Conservation (phyloP, 371 early-diverging fungal genomes). For the Blyttiomyces sp. region DNA sequence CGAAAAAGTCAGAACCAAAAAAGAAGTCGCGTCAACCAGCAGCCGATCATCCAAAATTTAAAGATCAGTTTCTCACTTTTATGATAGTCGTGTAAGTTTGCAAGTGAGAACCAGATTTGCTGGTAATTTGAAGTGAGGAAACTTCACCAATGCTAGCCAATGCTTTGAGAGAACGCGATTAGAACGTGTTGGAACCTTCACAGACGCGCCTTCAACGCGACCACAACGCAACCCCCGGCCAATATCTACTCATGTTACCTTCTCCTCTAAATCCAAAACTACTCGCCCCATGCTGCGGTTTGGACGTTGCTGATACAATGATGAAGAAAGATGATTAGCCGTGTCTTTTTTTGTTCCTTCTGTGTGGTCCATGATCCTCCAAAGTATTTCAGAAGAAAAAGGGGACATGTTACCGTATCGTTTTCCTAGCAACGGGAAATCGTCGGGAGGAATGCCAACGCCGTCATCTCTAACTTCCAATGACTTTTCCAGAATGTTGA, state of each 20-base stretch:
- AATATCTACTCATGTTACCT: slow-evolving; percentile 38
- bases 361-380: no score
- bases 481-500: slow-evolving; percentile 42
- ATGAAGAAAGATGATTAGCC: not conserved
- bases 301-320: slow-evolving; percentile 49
- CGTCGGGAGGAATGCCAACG: slow-evolving; percentile 47
- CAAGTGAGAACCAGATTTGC: slow-evolving; percentile 33
- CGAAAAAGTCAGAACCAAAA: not conserved
- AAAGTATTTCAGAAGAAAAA: no score
- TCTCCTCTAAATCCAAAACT: slow-evolving; percentile 73
- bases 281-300: slow-evolving; percentile 40
- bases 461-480: slow-evolving; percentile 67
- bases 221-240: not conserved
- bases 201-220: not conserved
- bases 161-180: no score
- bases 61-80: slow-evolving; percentile 39
- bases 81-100: slow-evolving; percentile 51
- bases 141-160: slow-evolving; percentile 56
- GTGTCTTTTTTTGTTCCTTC: no score
- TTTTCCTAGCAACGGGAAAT: slow-evolving; percentile 48
- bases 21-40: not conserved
- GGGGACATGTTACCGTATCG: slow-evolving; percentile 51
- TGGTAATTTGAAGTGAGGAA: slow-evolving; percentile 57
- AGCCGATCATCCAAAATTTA: not conserved
- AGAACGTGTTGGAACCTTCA: no score